These are phyloP conservation scores for Aspergillus bertholletiae DNA, from an alignment of 495 filamentous ascomycete genomes.

Conservation along the genomic window DNA sequence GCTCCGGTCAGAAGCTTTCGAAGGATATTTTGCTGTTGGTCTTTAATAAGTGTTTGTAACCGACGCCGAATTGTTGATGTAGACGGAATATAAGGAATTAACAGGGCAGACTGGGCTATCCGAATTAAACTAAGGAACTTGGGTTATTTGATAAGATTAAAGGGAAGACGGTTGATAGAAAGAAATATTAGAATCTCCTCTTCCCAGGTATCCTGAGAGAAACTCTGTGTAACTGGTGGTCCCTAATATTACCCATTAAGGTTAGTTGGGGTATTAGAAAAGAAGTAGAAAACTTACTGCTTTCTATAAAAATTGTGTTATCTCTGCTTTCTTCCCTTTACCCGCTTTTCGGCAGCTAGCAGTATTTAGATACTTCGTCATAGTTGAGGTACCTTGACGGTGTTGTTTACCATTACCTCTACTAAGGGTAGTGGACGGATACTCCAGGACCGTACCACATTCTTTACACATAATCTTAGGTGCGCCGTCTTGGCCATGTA, in stretches of 20 bases:
- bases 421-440: background rate
- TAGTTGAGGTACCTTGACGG: background rate
- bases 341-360: background rate
- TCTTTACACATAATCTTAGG: conserved; percentile 8
- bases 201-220: too few species aligned
- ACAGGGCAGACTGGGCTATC: background rate
- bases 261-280: too few species aligned
- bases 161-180: background rate
- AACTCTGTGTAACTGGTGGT: too few species aligned
- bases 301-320: conserved; percentile 5
- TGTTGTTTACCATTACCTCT: background rate
- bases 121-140: background rate
- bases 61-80: background rate
- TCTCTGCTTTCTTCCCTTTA: conserved; percentile 2
- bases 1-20: background rate
- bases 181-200: background rate
- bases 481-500: conserved; percentile 1
- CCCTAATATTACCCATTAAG: too few species aligned
- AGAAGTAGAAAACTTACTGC: conserved; percentile 1
- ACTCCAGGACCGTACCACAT: conserved; percentile 1
- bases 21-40: conserved; percentile 1
- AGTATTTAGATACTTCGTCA: background rate
- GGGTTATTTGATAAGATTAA: background rate
- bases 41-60: background rate
- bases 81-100: background rate